These are phyloP conservation scores for Calonectria pteridis DNA, from an alignment of 2,329 filamentous ascomycete species.

Conservation along the genomic window DNA sequence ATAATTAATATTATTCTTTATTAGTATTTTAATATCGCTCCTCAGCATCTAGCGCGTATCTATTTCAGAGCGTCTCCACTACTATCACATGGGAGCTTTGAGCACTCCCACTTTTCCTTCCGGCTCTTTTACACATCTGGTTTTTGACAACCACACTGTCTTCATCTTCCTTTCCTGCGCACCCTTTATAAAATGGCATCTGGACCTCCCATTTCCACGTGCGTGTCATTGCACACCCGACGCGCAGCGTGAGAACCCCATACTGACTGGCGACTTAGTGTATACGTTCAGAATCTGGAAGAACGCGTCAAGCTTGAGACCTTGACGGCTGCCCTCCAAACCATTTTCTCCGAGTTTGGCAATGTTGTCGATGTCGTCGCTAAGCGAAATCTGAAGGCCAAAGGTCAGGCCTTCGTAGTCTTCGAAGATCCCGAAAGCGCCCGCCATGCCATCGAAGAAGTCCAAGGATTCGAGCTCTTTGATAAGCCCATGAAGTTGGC, in stretches of 20 bases:
- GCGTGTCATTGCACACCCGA: constrained; percentile 80
- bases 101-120: too few relatives aligned
- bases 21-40: background rate
- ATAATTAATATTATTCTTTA: too few relatives aligned
- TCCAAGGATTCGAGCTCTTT: constrained; percentile 93
- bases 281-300: constrained; percentile 87
- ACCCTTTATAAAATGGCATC: constrained; percentile 50
- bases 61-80: too few relatives aligned
- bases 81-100: too few relatives aligned
- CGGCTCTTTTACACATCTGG: too few relatives aligned
- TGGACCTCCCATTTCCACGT: constrained; percentile 70
- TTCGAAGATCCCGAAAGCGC: constrained; percentile 88
- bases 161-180: background rate
- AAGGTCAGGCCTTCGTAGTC: constrained; percentile 95
- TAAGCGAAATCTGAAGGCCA: constrained; percentile 90
- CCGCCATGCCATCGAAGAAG: constrained; percentile 83
- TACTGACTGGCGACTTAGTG: constrained; percentile 61
- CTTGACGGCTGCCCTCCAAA: constrained; percentile 78
- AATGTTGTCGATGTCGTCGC: constrained; percentile 86
- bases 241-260: constrained; percentile 57
- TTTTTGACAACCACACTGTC: too few relatives aligned
- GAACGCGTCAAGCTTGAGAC: constrained; percentile 88
- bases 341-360: constrained; percentile 91
- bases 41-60: too few relatives aligned
- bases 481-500: constrained; percentile 90